A percentile compares a stretch with the other conserved stretches of the same genome.
phyloP scores from a whole-genome alignment of 768 basidiomycete species.

The Suillus bovinus region DNA sequence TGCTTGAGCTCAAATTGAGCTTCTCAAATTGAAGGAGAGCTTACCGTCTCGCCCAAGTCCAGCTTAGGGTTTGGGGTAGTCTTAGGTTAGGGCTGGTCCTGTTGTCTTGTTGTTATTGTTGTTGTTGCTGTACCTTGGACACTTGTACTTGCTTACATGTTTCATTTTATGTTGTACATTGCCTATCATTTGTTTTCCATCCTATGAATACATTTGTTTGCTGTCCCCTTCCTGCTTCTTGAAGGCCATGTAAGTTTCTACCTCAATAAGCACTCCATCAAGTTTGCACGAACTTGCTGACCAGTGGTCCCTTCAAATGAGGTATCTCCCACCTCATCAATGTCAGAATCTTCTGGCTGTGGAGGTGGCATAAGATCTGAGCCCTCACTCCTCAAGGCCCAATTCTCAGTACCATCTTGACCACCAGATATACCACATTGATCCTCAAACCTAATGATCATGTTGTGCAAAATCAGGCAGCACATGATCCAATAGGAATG shows the following conservation, averaged over 20 bases:
- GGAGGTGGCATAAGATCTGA: neutral
- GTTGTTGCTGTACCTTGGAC: neutral
- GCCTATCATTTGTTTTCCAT: neutral
- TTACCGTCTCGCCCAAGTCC: too few species aligned
- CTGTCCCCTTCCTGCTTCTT: neutral
- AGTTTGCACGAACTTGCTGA: neutral
- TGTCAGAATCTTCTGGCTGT: neutral
- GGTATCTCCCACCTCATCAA: neutral
- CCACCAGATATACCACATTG: neutral
- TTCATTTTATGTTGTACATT: neutral
- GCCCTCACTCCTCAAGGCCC: neutral
- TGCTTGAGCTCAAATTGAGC: neutral
- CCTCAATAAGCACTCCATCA: neutral
- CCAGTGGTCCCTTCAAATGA: neutral
- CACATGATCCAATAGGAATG: conserved; percentile 5
- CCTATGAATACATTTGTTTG: neutral
- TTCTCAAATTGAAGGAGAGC: neutral
- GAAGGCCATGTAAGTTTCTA: neutral
- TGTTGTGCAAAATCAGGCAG: conserved; percentile 9
- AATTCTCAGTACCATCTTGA: neutral
- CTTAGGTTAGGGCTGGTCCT: too few species aligned
- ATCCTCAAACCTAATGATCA: conserved; percentile 4
- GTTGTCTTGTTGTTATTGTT: neutral
- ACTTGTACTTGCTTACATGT: neutral
- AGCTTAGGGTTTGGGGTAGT: too few species aligned